Base-by-base conservation (phyloP, 2,329 filamentous ascomycete species). In the Apiospora phragmitis region DNA sequence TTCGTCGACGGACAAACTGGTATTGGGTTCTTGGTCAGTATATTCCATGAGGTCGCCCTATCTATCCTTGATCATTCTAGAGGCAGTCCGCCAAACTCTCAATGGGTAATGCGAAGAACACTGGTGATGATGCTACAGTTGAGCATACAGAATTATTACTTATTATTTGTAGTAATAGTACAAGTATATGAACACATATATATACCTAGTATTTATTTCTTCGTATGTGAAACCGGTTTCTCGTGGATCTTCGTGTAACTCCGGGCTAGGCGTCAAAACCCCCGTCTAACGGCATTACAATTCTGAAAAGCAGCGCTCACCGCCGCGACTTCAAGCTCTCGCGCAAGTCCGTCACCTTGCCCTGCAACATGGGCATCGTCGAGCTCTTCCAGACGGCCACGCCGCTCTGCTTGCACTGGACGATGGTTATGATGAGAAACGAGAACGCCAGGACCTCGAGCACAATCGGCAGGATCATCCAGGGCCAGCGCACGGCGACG, bases 341-440 rank as follows among this genome's bases (percentile, higher is more conserved):
- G 21, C 67, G 62, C 47, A 71, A n/a, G 3, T 71, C 67, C 38
- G 49, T 16, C 14, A 72, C 41, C 26, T 68, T 71, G 42, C 71
- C 71, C 35, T 72, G 67, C 9, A 72, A 51, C 43, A 72, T 68
- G 16, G 71, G 71, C 68, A 72, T 26, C 42, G 69, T 72, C 4
- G 71, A 72, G 43, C 71, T 71, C 70, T 72, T 71, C 71, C 70
- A 72, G n/a, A 69, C 55, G 35, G 72, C 67, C 8, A 73, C 55
- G 32, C 72, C 72, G 70, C 68, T 71, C 9, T 14, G 11, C 26
- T 70, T 70, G 67, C 70, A 70, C 45, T 71, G 65, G 32, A 71
- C 21, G 11, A 72, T 70, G 32, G 70, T 70, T 29, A 66, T n/a
- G 24, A 70, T 11, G 7, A 72, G 47, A 65, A 72, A 71, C 5